Conservation (phyloP, 129 eudicot species). For the Solidago caesia region DNA sequence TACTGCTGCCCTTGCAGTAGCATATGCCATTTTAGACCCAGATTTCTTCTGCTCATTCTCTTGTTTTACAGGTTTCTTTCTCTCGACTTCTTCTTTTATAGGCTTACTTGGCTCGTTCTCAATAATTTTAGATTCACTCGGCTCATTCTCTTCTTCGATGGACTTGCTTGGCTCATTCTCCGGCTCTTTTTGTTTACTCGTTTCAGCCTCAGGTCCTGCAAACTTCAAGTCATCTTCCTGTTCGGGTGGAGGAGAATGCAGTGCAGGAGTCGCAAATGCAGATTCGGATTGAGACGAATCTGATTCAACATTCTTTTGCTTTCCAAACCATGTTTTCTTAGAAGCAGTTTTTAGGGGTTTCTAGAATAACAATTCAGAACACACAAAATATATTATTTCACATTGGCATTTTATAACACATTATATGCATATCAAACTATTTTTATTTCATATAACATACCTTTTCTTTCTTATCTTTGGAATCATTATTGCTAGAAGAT, state of each 20-base stretch:
- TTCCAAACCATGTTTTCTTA: slow-evolving; percentile 43
- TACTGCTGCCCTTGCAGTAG: slow-evolving; percentile 56
- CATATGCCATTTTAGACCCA: slow-evolving; percentile 36
- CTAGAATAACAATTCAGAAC: slow-evolving; percentile 4
- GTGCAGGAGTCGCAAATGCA: slow-evolving; percentile 33
- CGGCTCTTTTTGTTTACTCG: slow-evolving; percentile 31
- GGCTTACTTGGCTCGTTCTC: neutral
- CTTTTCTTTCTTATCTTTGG: slow-evolving; percentile 50
- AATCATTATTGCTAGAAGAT: slow-evolving; percentile 28
- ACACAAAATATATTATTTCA: neutral
- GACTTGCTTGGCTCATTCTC: slow-evolving; percentile 4
- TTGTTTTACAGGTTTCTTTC: slow-evolving; percentile 13
- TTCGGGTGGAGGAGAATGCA: slow-evolving; percentile 28
- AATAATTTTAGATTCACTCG: neutral
- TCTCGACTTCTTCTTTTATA: slow-evolving; percentile 22
- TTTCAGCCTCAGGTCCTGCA: slow-evolving; percentile 15
- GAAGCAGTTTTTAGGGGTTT: slow-evolving; percentile 36
- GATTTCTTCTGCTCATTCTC: slow-evolving; percentile 27
- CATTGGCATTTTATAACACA: slow-evolving; percentile 16
- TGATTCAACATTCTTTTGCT: slow-evolving; percentile 33
- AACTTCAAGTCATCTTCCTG: slow-evolving; percentile 31
- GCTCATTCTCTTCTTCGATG: neutral
- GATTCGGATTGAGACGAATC: slow-evolving; percentile 33
- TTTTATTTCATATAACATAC: neutral
- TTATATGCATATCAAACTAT: neutral